Percentiles rank a stretch among this genome's conserved stretches.
Conservation (phyloP, 805 yeast species). For the Candida peoriensis region DNA sequence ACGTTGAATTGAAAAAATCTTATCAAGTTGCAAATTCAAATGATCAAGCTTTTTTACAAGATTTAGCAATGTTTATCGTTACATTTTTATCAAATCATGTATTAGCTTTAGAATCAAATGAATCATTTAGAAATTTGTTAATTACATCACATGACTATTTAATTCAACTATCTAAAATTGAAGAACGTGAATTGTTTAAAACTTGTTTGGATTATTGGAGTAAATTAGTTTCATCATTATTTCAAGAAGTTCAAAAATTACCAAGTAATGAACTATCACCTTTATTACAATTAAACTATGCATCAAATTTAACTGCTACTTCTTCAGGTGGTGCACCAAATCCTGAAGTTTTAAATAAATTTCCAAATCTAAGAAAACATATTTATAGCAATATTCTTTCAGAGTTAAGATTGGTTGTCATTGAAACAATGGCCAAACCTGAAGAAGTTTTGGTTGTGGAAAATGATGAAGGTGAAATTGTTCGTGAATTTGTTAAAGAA, state of each 20-base stretch:
- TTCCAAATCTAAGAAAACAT: slow-evolving; percentile 84
- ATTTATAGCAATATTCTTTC: slow-evolving; percentile 75
- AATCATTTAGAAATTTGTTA: slow-evolving; percentile 50
- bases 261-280: slow-evolving; percentile 73
- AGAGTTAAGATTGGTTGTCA: slow-evolving; percentile 83
- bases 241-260: slow-evolving; percentile 76
- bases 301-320: slow-evolving; percentile 29
- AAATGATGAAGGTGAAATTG: slow-evolving; percentile 98
- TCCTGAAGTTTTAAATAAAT: slow-evolving; percentile 70
- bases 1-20: slow-evolving; percentile 63
- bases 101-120: slow-evolving; percentile 52
- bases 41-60: slow-evolving; percentile 93
- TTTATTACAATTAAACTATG: slow-evolving; percentile 59
- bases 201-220: slow-evolving; percentile 96
- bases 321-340: slow-evolving; percentile 79
- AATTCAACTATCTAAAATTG: slow-evolving; percentile 80
- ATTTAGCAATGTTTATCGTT: slow-evolving; percentile 87
- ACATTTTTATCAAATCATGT: slow-evolving; percentile 79
- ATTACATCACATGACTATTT: slow-evolving; percentile 74
- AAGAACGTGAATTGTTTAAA: slow-evolving; percentile 93
- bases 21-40: slow-evolving; percentile 71
- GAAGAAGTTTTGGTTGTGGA: slow-evolving; percentile 97
- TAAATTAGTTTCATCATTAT: slow-evolving; percentile 74
- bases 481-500: slow-evolving; percentile 93
- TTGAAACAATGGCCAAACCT: slow-evolving; percentile 97